Evolutionary conservation across 2,329 filamentous ascomycete species (phyloP).

Genomic region (Aspergillus tamarii): DNA sequence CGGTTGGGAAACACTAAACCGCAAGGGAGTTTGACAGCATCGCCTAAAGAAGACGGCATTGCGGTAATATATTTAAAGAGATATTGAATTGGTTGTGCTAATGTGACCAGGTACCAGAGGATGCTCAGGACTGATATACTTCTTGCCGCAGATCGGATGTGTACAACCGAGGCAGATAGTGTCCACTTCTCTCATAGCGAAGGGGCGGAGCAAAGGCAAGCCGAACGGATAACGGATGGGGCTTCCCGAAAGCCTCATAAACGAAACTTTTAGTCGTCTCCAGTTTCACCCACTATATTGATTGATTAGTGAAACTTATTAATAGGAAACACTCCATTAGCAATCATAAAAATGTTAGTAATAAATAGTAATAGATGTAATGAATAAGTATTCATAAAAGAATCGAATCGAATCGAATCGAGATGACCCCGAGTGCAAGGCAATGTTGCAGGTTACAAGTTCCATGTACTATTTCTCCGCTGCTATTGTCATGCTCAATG

Average conservation of each 20-base stretch:
- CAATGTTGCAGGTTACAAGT: too few species aligned
- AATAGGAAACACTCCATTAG: background rate
- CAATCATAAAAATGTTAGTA: background rate
- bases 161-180: background rate
- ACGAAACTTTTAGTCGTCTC: background rate
- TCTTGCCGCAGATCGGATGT: background rate
- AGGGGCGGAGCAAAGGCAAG: background rate
- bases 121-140: background rate
- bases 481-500: background rate
- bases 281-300: background rate
- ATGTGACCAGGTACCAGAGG: background rate
- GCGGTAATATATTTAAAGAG: background rate
- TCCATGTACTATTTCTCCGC: too few species aligned
- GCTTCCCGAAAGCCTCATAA: background rate
- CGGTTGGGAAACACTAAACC: conserved; percentile 61
- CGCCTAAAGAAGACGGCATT: conserved; percentile 34
- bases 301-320: background rate
- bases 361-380: background rate
- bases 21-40: conserved; percentile 57
- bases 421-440: background rate
- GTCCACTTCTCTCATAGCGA: background rate
- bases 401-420: background rate
- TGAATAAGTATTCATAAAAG: background rate
- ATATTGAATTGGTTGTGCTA: background rate
- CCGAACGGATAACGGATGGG: background rate